Conservation (phyloP, 768 basidiomycete species). For the Serpula lacrymans region DNA sequence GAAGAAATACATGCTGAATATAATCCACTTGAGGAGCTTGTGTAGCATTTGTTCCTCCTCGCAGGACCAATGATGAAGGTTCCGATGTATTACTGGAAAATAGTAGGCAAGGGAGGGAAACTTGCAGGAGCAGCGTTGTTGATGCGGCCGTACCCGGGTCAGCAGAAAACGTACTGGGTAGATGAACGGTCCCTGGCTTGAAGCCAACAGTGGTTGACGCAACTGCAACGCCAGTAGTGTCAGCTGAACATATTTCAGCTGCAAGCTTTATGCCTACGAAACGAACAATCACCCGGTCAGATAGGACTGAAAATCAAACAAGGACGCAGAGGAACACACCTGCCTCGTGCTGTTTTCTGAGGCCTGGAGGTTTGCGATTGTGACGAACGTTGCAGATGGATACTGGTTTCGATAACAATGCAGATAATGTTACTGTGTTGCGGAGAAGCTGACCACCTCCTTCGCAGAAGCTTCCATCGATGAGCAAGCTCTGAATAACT, state of each 20-base stretch:
- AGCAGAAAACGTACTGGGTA: slow-evolving; percentile 39
- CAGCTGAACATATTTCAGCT: slow-evolving; percentile 54
- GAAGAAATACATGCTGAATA: slow-evolving; percentile 59
- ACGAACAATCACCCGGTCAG: too few relatives aligned
- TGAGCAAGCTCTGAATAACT: too few relatives aligned
- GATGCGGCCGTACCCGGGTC: slow-evolving; percentile 65
- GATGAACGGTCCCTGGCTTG: slow-evolving; percentile 42
- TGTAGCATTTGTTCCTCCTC: slow-evolving; percentile 71
- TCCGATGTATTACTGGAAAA: slow-evolving; percentile 33
- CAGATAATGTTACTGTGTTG: slow-evolving; percentile 64
- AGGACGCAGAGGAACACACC: slow-evolving; percentile 32
- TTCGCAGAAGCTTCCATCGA: slow-evolving; percentile 45
- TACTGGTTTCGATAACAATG: slow-evolving; percentile 58
- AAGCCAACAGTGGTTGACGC: slow-evolving; percentile 57
- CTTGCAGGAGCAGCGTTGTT: slow-evolving; percentile 67
- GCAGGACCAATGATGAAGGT: slow-evolving; percentile 48
- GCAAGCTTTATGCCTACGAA: slow-evolving; percentile 60
- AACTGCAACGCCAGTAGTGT: slow-evolving; percentile 50
- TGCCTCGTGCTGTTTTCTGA: slow-evolving; percentile 71
- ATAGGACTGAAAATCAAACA: background rate
- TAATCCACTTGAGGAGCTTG: slow-evolving; percentile 78
- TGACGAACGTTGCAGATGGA: slow-evolving; percentile 58
- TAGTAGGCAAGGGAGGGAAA: slow-evolving; percentile 65
- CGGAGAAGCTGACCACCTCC: slow-evolving; percentile 74
- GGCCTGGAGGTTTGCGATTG: slow-evolving; percentile 56